Evolutionary conservation across 73 alveolate genomes (phyloP).

Genomic region (Breviolum minutum): DNA sequence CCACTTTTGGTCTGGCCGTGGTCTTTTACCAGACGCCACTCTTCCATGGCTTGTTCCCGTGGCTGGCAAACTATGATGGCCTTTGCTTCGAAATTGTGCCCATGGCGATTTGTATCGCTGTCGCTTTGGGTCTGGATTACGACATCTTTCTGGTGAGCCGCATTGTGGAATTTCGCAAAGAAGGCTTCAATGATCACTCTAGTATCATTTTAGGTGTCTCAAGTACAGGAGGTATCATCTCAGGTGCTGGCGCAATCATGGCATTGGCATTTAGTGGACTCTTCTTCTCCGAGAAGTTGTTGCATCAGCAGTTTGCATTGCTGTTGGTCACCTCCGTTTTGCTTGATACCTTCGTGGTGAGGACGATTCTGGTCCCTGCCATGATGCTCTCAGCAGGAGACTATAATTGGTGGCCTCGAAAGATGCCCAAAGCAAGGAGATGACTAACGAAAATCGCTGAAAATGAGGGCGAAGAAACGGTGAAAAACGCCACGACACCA

Average conservation of each 20-base stretch:
- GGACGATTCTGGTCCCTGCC: conserved; percentile 64
- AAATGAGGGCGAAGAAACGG: too few relatives aligned
- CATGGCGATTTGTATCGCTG: conserved; percentile 59
- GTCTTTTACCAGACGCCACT: conserved; percentile 14
- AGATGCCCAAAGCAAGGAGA: conserved; percentile 55
- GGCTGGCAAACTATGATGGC: conserved; percentile 70
- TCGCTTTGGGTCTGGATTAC: conserved; percentile 67
- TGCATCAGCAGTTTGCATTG: conserved; percentile 83
- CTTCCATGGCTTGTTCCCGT: conserved; percentile 60
- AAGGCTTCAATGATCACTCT: conserved; percentile 55
- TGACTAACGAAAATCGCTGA: not conserved
- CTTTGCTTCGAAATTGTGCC: conserved; percentile 62
- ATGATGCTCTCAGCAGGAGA: conserved; percentile 76
- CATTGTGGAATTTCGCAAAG: conserved; percentile 51
- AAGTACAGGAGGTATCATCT: conserved; percentile 73
- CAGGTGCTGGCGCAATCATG: conserved; percentile 82
- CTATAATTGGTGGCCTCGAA: conserved; percentile 74
- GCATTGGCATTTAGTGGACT: conserved; percentile 69
- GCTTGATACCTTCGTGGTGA: conserved; percentile 71
- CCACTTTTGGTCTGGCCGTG: conserved; percentile 70
- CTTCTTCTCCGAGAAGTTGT: conserved; percentile 62
- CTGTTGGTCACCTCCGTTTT: conserved; percentile 80
- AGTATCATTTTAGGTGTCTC: conserved; percentile 66
- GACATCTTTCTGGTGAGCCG: conserved; percentile 70
- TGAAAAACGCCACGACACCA: not conserved